Base-by-base conservation (phyloP, 2,329 filamentous ascomycete genomes). In the Neofusicoccum cordaticola region DNA sequence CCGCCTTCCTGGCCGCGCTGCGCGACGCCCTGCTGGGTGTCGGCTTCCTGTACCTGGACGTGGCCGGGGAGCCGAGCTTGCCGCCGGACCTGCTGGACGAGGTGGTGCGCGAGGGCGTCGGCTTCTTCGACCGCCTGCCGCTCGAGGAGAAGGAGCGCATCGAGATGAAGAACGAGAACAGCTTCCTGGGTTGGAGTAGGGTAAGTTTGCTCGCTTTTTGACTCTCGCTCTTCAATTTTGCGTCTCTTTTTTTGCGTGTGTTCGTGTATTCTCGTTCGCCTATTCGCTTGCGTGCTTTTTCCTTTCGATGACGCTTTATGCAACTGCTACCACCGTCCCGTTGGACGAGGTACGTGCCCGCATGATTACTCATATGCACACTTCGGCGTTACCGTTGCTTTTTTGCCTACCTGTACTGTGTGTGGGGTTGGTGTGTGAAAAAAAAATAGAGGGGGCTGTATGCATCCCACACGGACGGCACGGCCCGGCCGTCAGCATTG, bases 41-140 rank as follows among this genome's bases (percentile, higher is more conserved):
- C n/a, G 92, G 92, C 1, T 96, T 96, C 72, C 77, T 96, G 22
- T 96, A 96, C 72, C 85, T 96, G 67, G 89, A 88, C 73, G 93
- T 96, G 72, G 88, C 91, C 2, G 90, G 89, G 22, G 75, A 75
- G 6, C 17, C 58, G 34, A 50, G 75, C 13, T 87, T 94, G 58
- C 82, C 89, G 4, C 84, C 88, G 15, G 80, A 84, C 44, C 78
- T 94, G 61, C 87, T 90, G 69, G 72, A 85, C 27, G 77, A 84
- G 67, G 90, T 94, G 31, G 87, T 92, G 62, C 71, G 78, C 2
- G 84, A 92, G 71, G 91, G 90, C 50, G 86, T 85, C 62, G 81
- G 79, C 0, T 95, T 96, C 77, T 96, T 96, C 71, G 39, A 19
- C 41, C n/a, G 2, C n/a, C 83, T 96, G 64, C 89, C 91, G 0